A percentile compares a stretch with the other conserved stretches of the same genome.
Evolutionary conservation across 2,329 filamentous ascomycete genomes (phyloP).

Genomic region (Ophiocordyceps camponoti-floridani): DNA sequence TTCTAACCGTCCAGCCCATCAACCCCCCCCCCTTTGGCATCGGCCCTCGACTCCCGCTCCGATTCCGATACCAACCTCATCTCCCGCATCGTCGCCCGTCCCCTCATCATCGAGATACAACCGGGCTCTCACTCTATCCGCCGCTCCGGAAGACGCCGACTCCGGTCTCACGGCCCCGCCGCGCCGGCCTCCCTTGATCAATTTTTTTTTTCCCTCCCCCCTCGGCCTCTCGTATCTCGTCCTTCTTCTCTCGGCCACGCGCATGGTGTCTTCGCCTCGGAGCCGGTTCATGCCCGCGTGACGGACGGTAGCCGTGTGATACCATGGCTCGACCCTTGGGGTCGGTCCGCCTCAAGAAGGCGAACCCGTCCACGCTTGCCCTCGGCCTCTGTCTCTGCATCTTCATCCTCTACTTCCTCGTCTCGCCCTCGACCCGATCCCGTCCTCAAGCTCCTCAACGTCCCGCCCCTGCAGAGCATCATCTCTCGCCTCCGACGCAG

Average conservation of each 20-base stretch:
- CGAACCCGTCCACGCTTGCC: slow-evolving; percentile 58
- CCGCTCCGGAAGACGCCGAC: too few relatives aligned
- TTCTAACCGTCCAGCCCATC: not conserved
- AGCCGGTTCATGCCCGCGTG: not conserved
- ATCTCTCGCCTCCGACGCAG: slow-evolving; percentile 23
- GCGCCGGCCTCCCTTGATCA: too few relatives aligned
- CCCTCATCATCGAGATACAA: too few relatives aligned
- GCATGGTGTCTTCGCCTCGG: not conserved
- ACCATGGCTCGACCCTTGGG: slow-evolving; percentile 40
- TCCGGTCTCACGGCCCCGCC: too few relatives aligned
- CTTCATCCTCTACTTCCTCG: slow-evolving; percentile 48
- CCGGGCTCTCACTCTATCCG: too few relatives aligned
- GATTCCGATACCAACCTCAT: too few relatives aligned
- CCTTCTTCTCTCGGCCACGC: not conserved
- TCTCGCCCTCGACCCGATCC: slow-evolving; percentile 29
- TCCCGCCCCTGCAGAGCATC: slow-evolving; percentile 28
- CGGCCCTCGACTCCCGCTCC: too few relatives aligned
- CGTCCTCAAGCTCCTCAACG: slow-evolving; percentile 20
- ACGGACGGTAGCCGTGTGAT: slow-evolving; percentile 3
- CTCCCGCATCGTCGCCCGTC: too few relatives aligned
- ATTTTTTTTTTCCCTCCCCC: too few relatives aligned
- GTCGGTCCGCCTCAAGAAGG: slow-evolving; percentile 57
- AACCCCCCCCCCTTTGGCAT: not conserved
- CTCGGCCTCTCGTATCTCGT: too few relatives aligned
- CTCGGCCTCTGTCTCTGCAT: slow-evolving; percentile 57